Evolutionary conservation across 169 alveolate species (phyloP), one percentile per base, ranked within the genome.

Genomic region (Eimeria falciformis): DNA sequence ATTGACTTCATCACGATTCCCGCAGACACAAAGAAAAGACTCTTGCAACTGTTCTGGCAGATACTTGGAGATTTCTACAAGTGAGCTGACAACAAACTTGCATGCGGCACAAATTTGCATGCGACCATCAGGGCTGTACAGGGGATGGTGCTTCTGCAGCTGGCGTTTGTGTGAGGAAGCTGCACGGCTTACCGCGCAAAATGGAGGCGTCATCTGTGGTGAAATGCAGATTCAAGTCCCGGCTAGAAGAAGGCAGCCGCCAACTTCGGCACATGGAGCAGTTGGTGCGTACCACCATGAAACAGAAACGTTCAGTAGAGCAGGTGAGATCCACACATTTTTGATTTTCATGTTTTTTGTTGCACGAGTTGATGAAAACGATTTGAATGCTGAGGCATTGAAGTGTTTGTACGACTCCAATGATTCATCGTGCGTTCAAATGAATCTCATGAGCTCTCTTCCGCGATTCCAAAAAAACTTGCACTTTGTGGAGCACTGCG

Each of bases 41-140:
- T 83, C 11, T 21, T 83, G 3, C 56, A 65, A 17, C 91, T 83
- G 69, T 83, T 83, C 53, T 83, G 91, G 91, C 33, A 5, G 37
- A 6, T 83, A 43, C 66, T 83, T 14, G 91, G 69, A 9, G 91
- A 58, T 82, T 83, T 65, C 55, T 83, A 83, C 79, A 81, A 47
- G 90, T 81, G 23, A n/a, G n/a, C n/a, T n/a, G n/a, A n/a, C n/a
- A n/a, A n/a, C n/a, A n/a, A n/a, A n/a, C n/a, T n/a, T n/a, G n/a
- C n/a, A n/a, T n/a, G n/a, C n/a, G n/a, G n/a, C n/a, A n/a, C n/a
- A n/a, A n/a, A n/a, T n/a, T n/a, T n/a, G n/a, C n/a, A n/a, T n/a
- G n/a, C n/a, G n/a, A n/a, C n/a, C n/a, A n/a, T n/a, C n/a, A n/a
- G n/a, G n/a, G n/a, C n/a, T n/a, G n/a, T n/a, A n/a, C n/a, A n/a